Base-by-base conservation (phyloP, 352 stramenopile species). In the Globisporangium paddicum region DNA sequence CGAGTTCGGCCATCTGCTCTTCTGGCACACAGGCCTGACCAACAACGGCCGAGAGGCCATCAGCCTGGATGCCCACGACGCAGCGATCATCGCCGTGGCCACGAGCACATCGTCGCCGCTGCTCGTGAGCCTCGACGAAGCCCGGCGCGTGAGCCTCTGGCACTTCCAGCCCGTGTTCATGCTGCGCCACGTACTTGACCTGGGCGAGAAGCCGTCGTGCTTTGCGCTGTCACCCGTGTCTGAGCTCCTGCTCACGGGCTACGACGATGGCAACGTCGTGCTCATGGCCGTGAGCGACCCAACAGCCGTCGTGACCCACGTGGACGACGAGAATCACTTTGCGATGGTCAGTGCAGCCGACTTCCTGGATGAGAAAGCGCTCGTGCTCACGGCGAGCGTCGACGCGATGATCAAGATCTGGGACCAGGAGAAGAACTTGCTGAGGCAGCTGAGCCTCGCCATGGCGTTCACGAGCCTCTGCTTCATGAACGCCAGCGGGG, bases 341-440 rank as follows among this genome's bases (percentile, higher is more conserved):
- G 79, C 79, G 11, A 86, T 85, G 40, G 69, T 89, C 16, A 83
- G 73, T 32, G 75, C 71, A 2, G 82, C 60, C 8, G 82, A 88
- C 40, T 91, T 87, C 62, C 60, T 87, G 2, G 79, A 91, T 52
- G 69, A 83, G 34, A 74, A 79, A 23, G 58, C 57, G 10, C 26
- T 91, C 35, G 58, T 83, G 16, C 59, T 89, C 10, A 89, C 79
- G 0, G 79, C 66, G 4, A 91, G 79, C 53, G 75, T 88, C n/a
- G 82, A 89, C 52, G 80, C 80, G 11, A 68, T 85, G 28, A 67
- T 89, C 44, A 89, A 89, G 67, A 63, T 88, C 53, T 91, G 82
- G 82, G 74, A 87, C 51, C 79, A 88, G 25, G 55, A 78, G 19
- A 82, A 82, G 55, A 68, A 61, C 28, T 42, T 87, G 9, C 66